Evolutionary conservation across 495 filamentous ascomycete genomes (phyloP).

Genomic region (Neurospora africana): DNA sequence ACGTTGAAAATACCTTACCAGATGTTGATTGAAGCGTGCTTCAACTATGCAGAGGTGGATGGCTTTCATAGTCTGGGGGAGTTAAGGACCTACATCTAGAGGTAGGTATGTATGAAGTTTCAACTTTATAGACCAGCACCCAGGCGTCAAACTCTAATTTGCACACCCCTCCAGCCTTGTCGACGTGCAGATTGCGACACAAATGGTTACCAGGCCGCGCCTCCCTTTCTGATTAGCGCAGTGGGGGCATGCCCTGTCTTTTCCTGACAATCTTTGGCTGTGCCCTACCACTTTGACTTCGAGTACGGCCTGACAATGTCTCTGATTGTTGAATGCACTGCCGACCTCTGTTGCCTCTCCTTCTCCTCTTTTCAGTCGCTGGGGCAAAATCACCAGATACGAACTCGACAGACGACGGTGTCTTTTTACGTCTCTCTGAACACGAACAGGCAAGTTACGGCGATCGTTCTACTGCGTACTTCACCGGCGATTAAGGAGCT

Average conservation of each 20-base stretch:
- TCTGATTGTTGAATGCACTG: background rate
- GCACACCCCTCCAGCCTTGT: background rate
- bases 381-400: background rate
- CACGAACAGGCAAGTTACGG: background rate
- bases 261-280: background rate
- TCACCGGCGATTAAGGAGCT: background rate
- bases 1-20: background rate
- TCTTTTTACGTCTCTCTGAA: background rate
- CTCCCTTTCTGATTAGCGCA: background rate
- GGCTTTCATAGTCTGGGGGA: too few relatives aligned
- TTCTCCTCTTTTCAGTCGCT: background rate
- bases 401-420: background rate
- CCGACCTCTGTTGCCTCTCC: background rate
- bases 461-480: background rate
- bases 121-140: background rate
- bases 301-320: background rate
- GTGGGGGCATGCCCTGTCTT: background rate
- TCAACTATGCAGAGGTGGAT: too few relatives aligned
- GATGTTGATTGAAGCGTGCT: background rate
- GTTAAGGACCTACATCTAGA: too few relatives aligned
- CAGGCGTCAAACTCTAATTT: background rate
- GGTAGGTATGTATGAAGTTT: background rate
- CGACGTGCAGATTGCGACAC: background rate
- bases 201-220: background rate
- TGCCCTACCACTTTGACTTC: background rate